Evolutionary conservation across 495 filamentous ascomycete species (phyloP), one percentile per base, ranked within the genome.

Genomic region (Rhizodiscina lignyota): DNA sequence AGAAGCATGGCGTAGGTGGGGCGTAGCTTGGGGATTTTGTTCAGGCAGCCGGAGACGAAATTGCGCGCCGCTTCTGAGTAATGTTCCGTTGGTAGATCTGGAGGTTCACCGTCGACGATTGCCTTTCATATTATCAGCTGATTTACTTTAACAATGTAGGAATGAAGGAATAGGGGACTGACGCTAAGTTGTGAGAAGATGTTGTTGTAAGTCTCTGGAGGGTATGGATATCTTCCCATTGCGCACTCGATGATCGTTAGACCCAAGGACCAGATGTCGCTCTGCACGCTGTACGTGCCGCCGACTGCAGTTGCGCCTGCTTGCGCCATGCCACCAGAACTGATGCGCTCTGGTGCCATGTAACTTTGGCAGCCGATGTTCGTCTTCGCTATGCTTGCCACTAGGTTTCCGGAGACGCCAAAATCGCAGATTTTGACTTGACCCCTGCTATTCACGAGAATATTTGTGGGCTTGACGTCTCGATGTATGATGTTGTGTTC

Each of bases 281-380:
- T 92, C 54, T 96, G 91, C 16, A 94, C 89, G 54, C 83, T 93
- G 55, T 99, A 99, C 1, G 87, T 94, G 20, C 89, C 86, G 32
- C 70, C 71, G 18, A 69, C 72, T 23, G 64, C 64, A 33, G 71
- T 70, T 2, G 82, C 72, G 16, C 78, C 67, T 6, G 78, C 71
- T 47, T 83, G 75, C 47, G 84, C 74, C 42, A 83, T 69, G 18
- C 83, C 80, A 34, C 83, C 80, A 18, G 82, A 81, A 20, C 81
- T 78, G 39, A 99, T 99, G 35, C 89, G 70, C 53, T 99, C 89
- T 2, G 89, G 89, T 0, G 89, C 89, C 89, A 99, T 99, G 61
- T 99, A 99, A 56, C 85, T 94, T 54, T 99, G 89, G 50, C 89
- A 99, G 16, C 89, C 89, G 43, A 99, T 99, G 52, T 99, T 99